A percentile compares a stretch with the other conserved stretches of the same genome.
Conservation (phyloP, 2,329 filamentous ascomycete genomes). For the Phialophora chinensis region DNA sequence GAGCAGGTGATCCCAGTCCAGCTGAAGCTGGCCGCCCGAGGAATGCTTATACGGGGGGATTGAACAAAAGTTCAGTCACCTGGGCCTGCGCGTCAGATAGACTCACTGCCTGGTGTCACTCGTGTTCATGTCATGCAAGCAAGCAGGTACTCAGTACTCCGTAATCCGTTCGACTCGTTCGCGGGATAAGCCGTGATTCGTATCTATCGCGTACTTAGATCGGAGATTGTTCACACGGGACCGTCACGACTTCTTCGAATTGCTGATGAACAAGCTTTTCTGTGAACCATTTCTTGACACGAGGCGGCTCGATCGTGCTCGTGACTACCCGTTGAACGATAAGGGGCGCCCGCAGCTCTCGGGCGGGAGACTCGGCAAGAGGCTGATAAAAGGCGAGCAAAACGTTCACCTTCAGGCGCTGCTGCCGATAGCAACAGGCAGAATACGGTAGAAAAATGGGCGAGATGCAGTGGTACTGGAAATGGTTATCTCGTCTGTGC, state of each 20-base stretch:
- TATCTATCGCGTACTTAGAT: neutral
- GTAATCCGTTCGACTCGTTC: neutral
- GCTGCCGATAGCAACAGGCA: neutral
- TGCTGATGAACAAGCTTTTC: neutral
- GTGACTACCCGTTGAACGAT: neutral
- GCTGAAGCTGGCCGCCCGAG: constrained; percentile 8
- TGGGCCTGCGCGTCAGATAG: neutral
- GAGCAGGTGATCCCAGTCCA: constrained; percentile 9
- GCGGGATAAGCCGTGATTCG: neutral
- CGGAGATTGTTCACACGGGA: neutral
- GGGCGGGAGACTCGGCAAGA: neutral
- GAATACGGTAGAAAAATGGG: neutral
- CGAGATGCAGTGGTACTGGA: constrained; percentile 1
- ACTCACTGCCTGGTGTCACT: neutral
- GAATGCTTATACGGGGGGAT: constrained; percentile 8
- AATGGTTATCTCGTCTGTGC: constrained; percentile 3
- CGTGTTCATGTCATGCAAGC: neutral
- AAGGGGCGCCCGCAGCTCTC: neutral
- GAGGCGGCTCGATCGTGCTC: neutral
- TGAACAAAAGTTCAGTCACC: constrained; percentile 20
- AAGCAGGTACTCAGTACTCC: neutral
- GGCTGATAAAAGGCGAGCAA: neutral
- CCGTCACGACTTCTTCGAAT: neutral
- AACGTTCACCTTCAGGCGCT: neutral
- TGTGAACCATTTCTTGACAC: neutral